phyloP scores from a whole-genome alignment of 495 filamentous ascomycete genomes.

The Bacidia gigantensis region DNA sequence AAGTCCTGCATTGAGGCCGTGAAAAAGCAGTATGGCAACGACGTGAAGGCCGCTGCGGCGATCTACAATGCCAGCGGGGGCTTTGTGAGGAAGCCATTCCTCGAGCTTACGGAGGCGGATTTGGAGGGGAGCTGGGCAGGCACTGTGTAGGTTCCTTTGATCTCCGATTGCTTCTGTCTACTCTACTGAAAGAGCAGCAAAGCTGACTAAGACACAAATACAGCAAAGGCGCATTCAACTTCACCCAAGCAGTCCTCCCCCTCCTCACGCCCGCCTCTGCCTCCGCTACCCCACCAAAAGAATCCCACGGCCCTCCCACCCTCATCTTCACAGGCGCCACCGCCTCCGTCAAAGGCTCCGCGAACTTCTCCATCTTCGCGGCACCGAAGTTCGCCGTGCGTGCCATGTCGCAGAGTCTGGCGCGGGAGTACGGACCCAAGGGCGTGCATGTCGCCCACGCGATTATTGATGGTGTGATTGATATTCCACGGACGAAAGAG shows the following conservation, averaged over 20 bases:
- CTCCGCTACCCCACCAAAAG: no score
- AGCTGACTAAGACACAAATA: conserved; percentile 1
- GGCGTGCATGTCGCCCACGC: conserved; percentile 81
- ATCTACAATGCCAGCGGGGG: conserved; percentile 69
- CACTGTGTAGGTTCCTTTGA: conserved; percentile 4
- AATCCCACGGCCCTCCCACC: conserved; percentile 51
- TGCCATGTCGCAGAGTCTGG: conserved; percentile 64
- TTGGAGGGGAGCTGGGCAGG: conserved; percentile 28
- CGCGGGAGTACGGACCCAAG: conserved; percentile 76
- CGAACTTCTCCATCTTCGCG: conserved; percentile 58
- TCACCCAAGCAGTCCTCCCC: conserved; percentile 60
- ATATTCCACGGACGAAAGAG: conserved; percentile 57
- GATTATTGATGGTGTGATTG: conserved; percentile 80
- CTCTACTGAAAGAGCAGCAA: neutral
- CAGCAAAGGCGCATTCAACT: conserved; percentile 63
- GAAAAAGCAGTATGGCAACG: conserved; percentile 34
- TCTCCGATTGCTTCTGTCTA: neutral
- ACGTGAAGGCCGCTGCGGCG: conserved; percentile 43
- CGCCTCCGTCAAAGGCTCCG: conserved; percentile 60
- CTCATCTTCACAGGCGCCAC: conserved; percentile 86
- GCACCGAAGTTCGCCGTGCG: conserved; percentile 69
- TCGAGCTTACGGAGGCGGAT: conserved; percentile 56
- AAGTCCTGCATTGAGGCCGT: conserved; percentile 55
- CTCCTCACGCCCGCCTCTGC: conserved; percentile 46
- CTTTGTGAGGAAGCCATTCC: conserved; percentile 64